Evolutionary conservation across 768 basidiomycete species (phyloP).

Genomic region (Suillus occidentalis): DNA sequence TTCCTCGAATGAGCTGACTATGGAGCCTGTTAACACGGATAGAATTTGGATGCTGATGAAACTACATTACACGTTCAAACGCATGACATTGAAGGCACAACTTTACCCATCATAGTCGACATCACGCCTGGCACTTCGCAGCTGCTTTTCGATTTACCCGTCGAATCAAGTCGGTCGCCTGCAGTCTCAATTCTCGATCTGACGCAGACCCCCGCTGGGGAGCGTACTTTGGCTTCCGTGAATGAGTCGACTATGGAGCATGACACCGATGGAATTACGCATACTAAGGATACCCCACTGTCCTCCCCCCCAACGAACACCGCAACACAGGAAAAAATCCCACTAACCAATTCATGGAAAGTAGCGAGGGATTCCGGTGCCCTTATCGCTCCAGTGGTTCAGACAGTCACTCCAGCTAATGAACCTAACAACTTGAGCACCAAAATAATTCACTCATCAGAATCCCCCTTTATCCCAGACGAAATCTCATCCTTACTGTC

Average conservation of each 20-base stretch:
- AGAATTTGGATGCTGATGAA: background rate
- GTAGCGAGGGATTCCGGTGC: background rate
- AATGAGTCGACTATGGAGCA: background rate
- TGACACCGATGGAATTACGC: background rate
- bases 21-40: background rate
- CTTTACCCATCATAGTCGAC: background rate
- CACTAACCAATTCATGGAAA: background rate
- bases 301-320: too few relatives aligned
- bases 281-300: background rate
- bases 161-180: background rate
- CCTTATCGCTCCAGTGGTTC: background rate
- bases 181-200: background rate
- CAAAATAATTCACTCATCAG: background rate
- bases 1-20: background rate
- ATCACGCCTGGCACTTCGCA: background rate
- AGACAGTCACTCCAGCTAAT: background rate
- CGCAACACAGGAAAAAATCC: background rate
- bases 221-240: background rate
- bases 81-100: background rate
- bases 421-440: background rate
- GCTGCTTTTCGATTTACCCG: background rate
- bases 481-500: conserved; percentile 41
- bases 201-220: background rate
- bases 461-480: background rate
- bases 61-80: background rate